Conservation (phyloP, 2,329 filamentous ascomycete species). For the Cladosporium sp. region DNA sequence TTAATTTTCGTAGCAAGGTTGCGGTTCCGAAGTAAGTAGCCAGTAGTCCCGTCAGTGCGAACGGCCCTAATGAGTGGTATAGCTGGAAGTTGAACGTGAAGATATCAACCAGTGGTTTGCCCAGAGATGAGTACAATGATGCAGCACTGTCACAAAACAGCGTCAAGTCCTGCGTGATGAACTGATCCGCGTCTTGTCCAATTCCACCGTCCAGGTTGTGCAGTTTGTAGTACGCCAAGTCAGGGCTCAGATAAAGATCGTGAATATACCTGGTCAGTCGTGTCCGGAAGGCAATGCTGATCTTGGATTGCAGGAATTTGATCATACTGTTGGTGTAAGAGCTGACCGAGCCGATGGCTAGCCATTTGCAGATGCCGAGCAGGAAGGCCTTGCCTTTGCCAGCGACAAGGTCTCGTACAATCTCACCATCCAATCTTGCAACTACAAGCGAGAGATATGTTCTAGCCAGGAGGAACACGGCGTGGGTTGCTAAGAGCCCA, state of each 20-base stretch:
- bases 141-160: slow-evolving; percentile 92
- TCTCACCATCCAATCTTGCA: slow-evolving; percentile 89
- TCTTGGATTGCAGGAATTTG: slow-evolving; percentile 96
- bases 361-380: slow-evolving; percentile 91
- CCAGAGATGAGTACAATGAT: slow-evolving; percentile 89
- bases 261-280: slow-evolving; percentile 94
- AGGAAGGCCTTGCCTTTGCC: slow-evolving; percentile 87
- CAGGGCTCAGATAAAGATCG: slow-evolving; percentile 91
- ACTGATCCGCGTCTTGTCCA: slow-evolving; percentile 89
- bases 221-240: slow-evolving; percentile 94
- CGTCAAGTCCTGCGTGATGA: slow-evolving; percentile 95
- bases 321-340: slow-evolving; percentile 99
- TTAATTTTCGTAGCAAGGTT: slow-evolving; percentile 81
- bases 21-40: slow-evolving; percentile 95
- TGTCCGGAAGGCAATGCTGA: slow-evolving; percentile 96
- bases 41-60: slow-evolving; percentile 81
- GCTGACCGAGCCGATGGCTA: slow-evolving; percentile 85
- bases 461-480: slow-evolving; percentile 82
- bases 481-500: slow-evolving; percentile 83
- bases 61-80: slow-evolving; percentile 82
- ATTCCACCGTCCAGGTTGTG: slow-evolving; percentile 90
- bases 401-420: slow-evolving; percentile 93
- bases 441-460: slow-evolving; percentile 95
- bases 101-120: slow-evolving; percentile 97
- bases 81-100: slow-evolving; percentile 98